Conservation (phyloP, 139 green algal genomes). For the Chlamydomonas urium region DNA sequence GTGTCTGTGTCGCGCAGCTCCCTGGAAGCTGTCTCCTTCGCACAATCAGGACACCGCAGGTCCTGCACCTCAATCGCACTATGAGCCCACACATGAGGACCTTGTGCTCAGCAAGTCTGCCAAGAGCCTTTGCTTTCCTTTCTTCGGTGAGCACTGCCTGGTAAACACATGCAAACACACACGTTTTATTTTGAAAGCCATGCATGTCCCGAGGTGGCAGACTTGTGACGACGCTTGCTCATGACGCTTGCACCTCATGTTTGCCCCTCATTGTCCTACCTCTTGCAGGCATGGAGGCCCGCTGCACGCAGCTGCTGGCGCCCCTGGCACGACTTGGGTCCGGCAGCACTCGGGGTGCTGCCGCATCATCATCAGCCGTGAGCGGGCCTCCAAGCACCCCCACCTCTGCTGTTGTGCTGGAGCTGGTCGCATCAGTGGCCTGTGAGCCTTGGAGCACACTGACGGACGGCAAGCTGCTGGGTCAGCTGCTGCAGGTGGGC, state of each 20-base stretch:
- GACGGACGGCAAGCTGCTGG: conserved; percentile 58
- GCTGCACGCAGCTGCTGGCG: conserved; percentile 22
- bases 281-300: conserved; percentile 10
- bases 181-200: too few relatives aligned
- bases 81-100: conserved; percentile 36
- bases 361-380: not conserved
- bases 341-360: not conserved
- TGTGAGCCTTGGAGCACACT: conserved; percentile 30
- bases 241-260: too few relatives aligned
- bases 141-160: too few relatives aligned
- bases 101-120: conserved; percentile 31
- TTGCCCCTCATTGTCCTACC: too few relatives aligned
- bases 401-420: conserved; percentile 46
- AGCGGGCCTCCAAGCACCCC: conserved; percentile 32
- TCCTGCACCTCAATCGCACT: too few relatives aligned
- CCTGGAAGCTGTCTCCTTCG: too few relatives aligned
- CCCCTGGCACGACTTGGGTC: conserved; percentile 10
- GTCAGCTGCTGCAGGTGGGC: conserved; percentile 7
- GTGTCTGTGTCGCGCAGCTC: too few relatives aligned
- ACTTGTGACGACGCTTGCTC: too few relatives aligned
- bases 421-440: conserved; percentile 23
- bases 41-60: too few relatives aligned
- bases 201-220: too few relatives aligned
- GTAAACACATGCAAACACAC: too few relatives aligned
- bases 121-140: conserved; percentile 61